Evolutionary conservation across 345 rosid genomes (phyloP).

Genomic region (Eutrema yunnanense): DNA sequence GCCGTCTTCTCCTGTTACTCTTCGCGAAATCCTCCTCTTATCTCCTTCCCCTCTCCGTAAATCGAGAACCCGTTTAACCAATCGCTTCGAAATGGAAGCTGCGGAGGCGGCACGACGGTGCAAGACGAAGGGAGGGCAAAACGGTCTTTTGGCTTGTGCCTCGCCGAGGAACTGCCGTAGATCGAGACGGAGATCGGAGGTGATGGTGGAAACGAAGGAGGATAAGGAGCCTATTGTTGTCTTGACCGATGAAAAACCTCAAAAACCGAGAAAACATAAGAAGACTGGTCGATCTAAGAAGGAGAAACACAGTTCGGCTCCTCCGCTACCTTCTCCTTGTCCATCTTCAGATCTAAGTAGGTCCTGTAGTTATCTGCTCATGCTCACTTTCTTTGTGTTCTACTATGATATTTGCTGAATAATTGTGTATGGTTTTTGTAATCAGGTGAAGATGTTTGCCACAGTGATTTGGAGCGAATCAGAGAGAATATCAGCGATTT

Average conservation of each 20-base stretch:
- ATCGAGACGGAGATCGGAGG: conserved; percentile 53
- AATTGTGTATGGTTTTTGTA: not conserved
- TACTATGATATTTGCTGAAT: not conserved
- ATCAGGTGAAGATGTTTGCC: conserved; percentile 45
- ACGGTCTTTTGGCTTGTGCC: conserved; percentile 36
- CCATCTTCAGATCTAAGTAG: conserved; percentile 46
- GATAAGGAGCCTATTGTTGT: conserved; percentile 48
- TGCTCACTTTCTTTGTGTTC: not conserved
- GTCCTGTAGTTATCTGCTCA: not conserved
- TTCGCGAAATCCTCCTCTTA: conserved; percentile 55
- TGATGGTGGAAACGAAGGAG: conserved; percentile 47
- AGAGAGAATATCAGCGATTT: conserved; percentile 48
- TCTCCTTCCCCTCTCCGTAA: conserved; percentile 67
- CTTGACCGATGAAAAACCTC: conserved; percentile 37
- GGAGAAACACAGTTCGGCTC: conserved; percentile 41
- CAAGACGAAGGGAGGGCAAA: conserved; percentile 52
- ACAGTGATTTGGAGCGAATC: conserved; percentile 50
- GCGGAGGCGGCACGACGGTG: conserved; percentile 42
- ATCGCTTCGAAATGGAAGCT: conserved; percentile 47
- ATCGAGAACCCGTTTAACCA: conserved; percentile 58
- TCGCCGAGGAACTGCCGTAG: conserved; percentile 66
- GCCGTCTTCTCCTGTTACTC: conserved; percentile 40
- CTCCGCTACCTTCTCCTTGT: conserved; percentile 40
- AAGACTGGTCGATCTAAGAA: conserved; percentile 55
- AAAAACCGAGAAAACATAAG: conserved; percentile 44